Evolutionary conservation across 345 rosid genomes (phyloP).

Genomic region (Citrus mangshanensis): DNA sequence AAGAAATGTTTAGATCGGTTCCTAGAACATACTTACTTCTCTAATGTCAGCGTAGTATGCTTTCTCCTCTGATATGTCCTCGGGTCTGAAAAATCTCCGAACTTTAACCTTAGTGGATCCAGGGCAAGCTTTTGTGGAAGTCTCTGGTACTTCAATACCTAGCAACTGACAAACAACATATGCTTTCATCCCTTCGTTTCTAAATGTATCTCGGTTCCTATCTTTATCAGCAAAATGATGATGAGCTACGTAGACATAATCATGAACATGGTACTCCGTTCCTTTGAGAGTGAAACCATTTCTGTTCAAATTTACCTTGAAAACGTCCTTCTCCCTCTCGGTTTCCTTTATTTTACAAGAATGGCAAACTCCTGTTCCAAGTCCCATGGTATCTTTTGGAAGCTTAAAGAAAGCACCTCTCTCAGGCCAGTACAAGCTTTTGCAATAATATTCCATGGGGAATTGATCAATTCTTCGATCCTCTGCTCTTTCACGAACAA

Average conservation of each 20-base stretch:
- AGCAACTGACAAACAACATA: conserved; percentile 62
- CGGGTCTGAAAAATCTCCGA: conserved; percentile 66
- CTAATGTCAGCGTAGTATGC: conserved; percentile 57
- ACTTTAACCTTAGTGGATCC: conserved; percentile 41
- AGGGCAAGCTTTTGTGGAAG: conserved; percentile 20
- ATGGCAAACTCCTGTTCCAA: conserved; percentile 46
- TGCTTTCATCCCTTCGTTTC: conserved; percentile 57
- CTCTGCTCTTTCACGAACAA: conserved; percentile 44
- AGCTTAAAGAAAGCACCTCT: conserved; percentile 63
- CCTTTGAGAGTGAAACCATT: conserved; percentile 42
- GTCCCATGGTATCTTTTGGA: conserved; percentile 39
- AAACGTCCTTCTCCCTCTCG: conserved; percentile 21
- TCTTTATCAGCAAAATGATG: conserved; percentile 25
- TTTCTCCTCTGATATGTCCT: conserved; percentile 65
- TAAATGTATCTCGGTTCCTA: conserved; percentile 30
- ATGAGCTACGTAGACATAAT: conserved; percentile 52
- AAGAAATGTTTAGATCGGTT: neutral
- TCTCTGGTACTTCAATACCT: conserved; percentile 34
- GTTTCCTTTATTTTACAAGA: conserved; percentile 45
- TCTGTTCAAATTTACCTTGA: conserved; percentile 22
- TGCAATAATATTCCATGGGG: conserved; percentile 51
- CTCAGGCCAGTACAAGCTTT: conserved; percentile 55
- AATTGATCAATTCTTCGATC: conserved; percentile 47
- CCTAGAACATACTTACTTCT: conserved; percentile 37
- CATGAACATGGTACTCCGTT: conserved; percentile 36